A percentile compares a stretch with the other conserved stretches of the same genome.
Conservation (phyloP, 768 basidiomycete genomes). For the Galerina sulciceps region DNA sequence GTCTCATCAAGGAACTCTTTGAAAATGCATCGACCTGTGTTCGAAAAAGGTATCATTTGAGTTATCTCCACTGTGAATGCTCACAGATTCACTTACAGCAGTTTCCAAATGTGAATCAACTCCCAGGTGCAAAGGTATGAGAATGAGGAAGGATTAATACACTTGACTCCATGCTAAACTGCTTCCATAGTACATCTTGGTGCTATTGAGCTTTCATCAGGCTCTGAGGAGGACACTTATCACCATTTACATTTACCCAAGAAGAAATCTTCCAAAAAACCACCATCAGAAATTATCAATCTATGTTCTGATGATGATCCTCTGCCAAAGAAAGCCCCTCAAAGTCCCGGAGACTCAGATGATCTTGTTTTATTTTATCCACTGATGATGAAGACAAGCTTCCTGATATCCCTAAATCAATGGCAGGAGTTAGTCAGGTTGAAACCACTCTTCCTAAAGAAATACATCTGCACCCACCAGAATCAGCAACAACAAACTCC, state of each 20-base stretch:
- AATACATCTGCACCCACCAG: not conserved
- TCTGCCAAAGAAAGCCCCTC: not conserved
- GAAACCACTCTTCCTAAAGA: too few species aligned
- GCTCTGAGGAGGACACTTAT: constrained; percentile 15
- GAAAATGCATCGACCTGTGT: not conserved
- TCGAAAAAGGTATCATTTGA: not conserved
- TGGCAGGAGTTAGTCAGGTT: not conserved
- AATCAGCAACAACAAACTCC: not conserved
- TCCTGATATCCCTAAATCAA: not conserved
- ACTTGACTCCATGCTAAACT: not conserved
- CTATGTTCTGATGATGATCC: constrained; percentile 26
- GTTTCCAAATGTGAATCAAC: not conserved
- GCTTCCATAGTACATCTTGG: constrained; percentile 3
- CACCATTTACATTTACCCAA: not conserved
- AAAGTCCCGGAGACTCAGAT: not conserved
- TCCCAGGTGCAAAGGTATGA: not conserved
- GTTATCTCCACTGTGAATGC: not conserved
- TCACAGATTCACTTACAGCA: not conserved
- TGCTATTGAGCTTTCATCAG: constrained; percentile 13
- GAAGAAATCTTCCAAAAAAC: constrained; percentile 7
- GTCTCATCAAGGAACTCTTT: not conserved
- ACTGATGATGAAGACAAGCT: constrained; percentile 20
- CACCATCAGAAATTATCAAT: constrained; percentile 20
- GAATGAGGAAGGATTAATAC: not conserved
- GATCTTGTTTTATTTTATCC: constrained; percentile 16